Percentiles rank a stretch among this genome's conserved stretches.
Conservation (phyloP, 2,329 filamentous ascomycete genomes). For the Nemania sp. region DNA sequence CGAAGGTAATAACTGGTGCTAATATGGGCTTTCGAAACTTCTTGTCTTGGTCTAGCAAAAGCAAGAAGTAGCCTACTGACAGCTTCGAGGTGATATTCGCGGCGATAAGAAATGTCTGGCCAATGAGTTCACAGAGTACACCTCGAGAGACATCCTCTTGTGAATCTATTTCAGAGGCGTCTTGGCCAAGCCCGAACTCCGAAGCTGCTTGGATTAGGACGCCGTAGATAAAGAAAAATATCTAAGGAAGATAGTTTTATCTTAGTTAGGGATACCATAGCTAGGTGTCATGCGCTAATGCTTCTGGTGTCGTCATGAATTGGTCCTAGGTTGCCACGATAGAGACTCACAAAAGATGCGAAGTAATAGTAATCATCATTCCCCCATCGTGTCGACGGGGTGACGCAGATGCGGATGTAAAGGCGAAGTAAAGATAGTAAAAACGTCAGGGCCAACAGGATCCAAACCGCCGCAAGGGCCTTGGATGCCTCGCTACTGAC, state of each 20-base stretch:
- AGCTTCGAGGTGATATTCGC: conserved; percentile 56
- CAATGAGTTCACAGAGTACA: conserved; percentile 50
- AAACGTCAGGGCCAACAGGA: conserved; percentile 19
- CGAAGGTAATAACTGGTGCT: conserved; percentile 44
- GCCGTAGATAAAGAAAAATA: conserved; percentile 22
- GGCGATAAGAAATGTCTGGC: conserved; percentile 54
- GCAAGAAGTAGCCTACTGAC: conserved; percentile 55
- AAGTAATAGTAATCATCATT: conserved; percentile 30
- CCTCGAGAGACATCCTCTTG: conserved; percentile 36
- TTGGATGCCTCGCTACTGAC: background rate
- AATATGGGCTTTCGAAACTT: conserved; percentile 46
- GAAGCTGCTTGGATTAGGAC: conserved; percentile 23
- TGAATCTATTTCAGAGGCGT: conserved; percentile 16
- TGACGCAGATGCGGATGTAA: conserved; percentile 26
- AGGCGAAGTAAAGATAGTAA: conserved; percentile 31
- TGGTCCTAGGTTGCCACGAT: background rate
- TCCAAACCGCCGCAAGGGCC: conserved; percentile 25
- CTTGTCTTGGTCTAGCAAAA: conserved; percentile 35
- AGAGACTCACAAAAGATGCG: conserved; percentile 30
- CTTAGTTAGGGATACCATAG: background rate
- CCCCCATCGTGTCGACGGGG: background rate
- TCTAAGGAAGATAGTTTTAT: background rate
- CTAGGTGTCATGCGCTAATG: background rate
- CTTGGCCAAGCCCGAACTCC: conserved; percentile 23
- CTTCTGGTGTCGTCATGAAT: background rate